Evolutionary conservation across 208 protist species (phyloP).

Genomic region (Crithidia bombi): DNA sequence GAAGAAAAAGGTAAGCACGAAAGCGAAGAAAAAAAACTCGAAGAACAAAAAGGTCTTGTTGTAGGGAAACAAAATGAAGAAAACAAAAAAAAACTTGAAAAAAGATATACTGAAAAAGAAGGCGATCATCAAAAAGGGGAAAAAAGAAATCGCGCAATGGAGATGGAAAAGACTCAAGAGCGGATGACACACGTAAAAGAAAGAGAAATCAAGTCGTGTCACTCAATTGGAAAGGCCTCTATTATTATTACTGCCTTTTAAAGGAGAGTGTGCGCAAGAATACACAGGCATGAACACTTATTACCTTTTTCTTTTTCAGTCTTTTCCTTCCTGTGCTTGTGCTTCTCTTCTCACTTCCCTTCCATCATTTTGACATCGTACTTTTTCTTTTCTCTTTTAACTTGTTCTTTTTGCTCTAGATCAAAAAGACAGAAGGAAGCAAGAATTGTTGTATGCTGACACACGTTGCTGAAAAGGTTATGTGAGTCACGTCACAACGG

Average conservation of each 20-base stretch:
- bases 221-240: too few relatives aligned
- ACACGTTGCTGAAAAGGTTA: too few relatives aligned
- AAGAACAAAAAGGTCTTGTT: constrained; percentile 26
- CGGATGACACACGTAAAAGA: not conserved
- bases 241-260: too few relatives aligned
- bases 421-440: constrained; percentile 18
- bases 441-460: too few relatives aligned
- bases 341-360: constrained; percentile 7
- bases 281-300: not conserved
- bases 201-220: too few relatives aligned
- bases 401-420: constrained; percentile 11
- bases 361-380: constrained; percentile 14
- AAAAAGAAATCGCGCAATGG: too few relatives aligned
- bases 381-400: too few relatives aligned
- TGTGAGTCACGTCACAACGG: too few relatives aligned
- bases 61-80: constrained; percentile 26
- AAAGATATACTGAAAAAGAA: constrained; percentile 2
- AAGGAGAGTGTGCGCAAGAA: not conserved
- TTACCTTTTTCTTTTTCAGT: constrained; percentile 3
- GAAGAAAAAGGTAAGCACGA: not conserved
- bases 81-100: constrained; percentile 18
- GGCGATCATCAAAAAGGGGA: constrained; percentile 25
- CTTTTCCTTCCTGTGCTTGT: constrained; percentile 4
- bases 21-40: constrained; percentile 3
- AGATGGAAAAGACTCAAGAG: too few relatives aligned